Evolutionary conservation across 805 yeast species (phyloP).

Genomic region (Ogataea pignaliae): DNA sequence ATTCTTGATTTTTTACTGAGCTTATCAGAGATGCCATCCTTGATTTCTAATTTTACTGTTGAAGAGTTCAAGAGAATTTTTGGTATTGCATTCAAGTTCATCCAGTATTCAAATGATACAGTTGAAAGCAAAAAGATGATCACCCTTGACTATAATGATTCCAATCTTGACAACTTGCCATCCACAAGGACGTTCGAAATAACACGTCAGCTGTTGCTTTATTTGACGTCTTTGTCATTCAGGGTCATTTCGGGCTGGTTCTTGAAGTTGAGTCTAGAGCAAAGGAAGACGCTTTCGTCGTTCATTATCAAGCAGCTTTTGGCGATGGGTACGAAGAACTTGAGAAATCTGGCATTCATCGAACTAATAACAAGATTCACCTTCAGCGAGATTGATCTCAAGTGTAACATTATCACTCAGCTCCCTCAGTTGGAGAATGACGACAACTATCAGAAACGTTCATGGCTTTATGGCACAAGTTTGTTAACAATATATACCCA

Average conservation of each 20-base stretch:
- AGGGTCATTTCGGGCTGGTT: constrained; percentile 70
- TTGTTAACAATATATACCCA: constrained; percentile 56
- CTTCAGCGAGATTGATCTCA: constrained; percentile 56
- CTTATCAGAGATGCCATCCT: constrained; percentile 57
- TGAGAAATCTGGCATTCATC: constrained; percentile 55
- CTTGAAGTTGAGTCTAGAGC: constrained; percentile 53
- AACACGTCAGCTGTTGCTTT: constrained; percentile 52
- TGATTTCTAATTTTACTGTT: constrained; percentile 66
- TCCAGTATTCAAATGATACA: constrained; percentile 61
- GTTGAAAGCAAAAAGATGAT: constrained; percentile 14
- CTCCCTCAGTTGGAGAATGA: constrained; percentile 10
- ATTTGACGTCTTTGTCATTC: constrained; percentile 60
- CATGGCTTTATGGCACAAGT: constrained; percentile 61
- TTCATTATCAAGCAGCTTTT: constrained; percentile 58
- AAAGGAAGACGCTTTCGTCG: constrained; percentile 55
- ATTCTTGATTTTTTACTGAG: constrained; percentile 71
- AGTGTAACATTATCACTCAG: constrained; percentile 28
- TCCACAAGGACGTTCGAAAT: constrained; percentile 44
- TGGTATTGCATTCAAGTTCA: constrained; percentile 77
- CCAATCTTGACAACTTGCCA: constrained; percentile 48
- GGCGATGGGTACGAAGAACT: constrained; percentile 24
- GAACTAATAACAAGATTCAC: constrained; percentile 69
- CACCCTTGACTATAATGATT: constrained; percentile 39
- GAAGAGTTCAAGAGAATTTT: constrained; percentile 79
- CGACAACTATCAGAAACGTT: constrained; percentile 23